phyloP scores from a whole-genome alignment of 2,329 filamentous ascomycete genomes.

The Colletotrichum truncatum region DNA sequence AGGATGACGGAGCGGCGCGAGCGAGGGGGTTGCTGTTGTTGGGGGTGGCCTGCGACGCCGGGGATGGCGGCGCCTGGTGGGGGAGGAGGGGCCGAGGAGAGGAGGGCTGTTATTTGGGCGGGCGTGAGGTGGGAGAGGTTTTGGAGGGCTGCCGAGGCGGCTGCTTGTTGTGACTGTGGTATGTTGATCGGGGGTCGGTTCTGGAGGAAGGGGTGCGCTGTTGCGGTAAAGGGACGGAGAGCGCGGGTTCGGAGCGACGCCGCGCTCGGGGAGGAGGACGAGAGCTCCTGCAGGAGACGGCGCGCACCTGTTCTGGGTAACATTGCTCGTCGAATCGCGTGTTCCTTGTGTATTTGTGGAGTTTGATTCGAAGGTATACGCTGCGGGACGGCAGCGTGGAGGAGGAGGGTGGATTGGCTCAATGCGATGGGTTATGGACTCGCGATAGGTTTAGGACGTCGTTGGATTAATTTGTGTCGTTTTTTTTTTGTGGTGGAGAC shows the following conservation, averaged over 20 bases:
- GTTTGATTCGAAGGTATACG: not conserved
- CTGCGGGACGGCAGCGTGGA: not conserved
- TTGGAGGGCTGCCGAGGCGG: conserved; percentile 21
- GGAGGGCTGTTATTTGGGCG: conserved; percentile 30
- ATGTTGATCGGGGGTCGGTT: not conserved
- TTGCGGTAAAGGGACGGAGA: conserved; percentile 18
- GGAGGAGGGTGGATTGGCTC: not conserved
- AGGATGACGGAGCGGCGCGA: conserved; percentile 17
- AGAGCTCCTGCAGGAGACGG: conserved; percentile 21
- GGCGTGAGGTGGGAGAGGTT: conserved; percentile 32
- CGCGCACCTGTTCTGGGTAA: conserved; percentile 16
- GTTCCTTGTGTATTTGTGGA: not conserved
- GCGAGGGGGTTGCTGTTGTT: not conserved
- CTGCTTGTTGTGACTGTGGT: not conserved
- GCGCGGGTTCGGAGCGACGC: too few species aligned
- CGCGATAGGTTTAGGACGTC: not conserved
- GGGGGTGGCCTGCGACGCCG: not conserved
- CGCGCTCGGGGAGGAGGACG: conserved; percentile 6
- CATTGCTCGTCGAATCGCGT: conserved; percentile 1
- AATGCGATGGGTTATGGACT: not conserved
- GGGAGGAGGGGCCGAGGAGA: conserved; percentile 17
- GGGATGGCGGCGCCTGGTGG: too few species aligned
- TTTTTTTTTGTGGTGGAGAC: conserved; percentile 15
- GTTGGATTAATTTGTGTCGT: not conserved
- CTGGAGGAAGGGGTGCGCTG: not conserved